These are phyloP conservation scores for Talaromyces nanjingensis DNA, from an alignment of 495 filamentous ascomycete species.

Conservation along the genomic window DNA sequence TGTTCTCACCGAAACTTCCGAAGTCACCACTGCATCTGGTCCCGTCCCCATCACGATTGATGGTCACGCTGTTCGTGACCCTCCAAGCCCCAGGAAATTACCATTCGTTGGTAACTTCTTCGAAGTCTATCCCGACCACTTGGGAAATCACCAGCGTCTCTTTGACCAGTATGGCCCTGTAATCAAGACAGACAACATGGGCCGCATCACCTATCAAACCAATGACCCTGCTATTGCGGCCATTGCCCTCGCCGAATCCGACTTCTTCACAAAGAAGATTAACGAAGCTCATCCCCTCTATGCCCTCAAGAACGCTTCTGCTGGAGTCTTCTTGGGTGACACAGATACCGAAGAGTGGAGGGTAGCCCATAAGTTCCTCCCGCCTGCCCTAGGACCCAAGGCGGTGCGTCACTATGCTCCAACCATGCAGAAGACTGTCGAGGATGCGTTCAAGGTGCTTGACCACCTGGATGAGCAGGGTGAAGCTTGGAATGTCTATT, in stretches of 20 bases:
- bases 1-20: constrained; percentile 17
- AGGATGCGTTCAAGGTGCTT: constrained; percentile 41
- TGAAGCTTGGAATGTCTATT: constrained; percentile 51
- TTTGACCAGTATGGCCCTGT: constrained; percentile 46
- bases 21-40: constrained; percentile 21
- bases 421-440: constrained; percentile 42
- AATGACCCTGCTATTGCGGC: constrained; percentile 39
- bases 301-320: no score
- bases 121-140: constrained; percentile 51
- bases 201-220: constrained; percentile 40
- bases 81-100: constrained; percentile 37
- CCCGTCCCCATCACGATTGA: constrained; percentile 37
- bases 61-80: constrained; percentile 34
- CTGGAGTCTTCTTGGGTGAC: constrained; percentile 37
- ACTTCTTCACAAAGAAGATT: constrained; percentile 48
- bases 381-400: constrained; percentile 45
- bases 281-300: constrained; percentile 10
- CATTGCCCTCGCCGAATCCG: constrained; percentile 36
- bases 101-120: constrained; percentile 46
- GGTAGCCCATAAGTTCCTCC: constrained; percentile 48
- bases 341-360: constrained; percentile 42
- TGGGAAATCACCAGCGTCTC: constrained; percentile 51
- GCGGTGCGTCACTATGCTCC: constrained; percentile 50
- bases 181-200: constrained; percentile 48
- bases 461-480: constrained; percentile 42